Conservation (phyloP, 768 basidiomycete species). For the Auriscalpium orientale region DNA sequence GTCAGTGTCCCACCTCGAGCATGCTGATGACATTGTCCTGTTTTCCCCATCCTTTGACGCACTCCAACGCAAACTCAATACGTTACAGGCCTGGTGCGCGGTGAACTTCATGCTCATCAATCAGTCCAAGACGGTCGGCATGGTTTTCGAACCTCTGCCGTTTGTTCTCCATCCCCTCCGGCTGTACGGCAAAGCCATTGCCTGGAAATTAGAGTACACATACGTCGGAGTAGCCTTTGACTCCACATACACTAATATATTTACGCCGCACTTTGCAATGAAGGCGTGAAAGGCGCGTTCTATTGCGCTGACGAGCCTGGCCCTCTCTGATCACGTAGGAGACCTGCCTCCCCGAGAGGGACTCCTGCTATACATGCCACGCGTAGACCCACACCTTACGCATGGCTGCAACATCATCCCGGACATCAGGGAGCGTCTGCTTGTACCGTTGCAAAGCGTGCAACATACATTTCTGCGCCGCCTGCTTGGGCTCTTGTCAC, state of each 20-base stretch:
- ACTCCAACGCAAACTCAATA: constrained; percentile 14
- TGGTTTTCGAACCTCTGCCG: constrained; percentile 13
- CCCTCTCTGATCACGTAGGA: not conserved
- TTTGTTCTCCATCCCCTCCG: not conserved
- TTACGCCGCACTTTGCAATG: not conserved
- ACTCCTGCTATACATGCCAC: constrained; percentile 9
- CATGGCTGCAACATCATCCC: constrained; percentile 4
- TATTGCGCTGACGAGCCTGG: not conserved
- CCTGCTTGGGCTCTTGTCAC: not conserved
- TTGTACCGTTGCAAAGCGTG: not conserved
- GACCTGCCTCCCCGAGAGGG: not conserved
- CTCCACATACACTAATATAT: not conserved
- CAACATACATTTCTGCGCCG: constrained; percentile 2
- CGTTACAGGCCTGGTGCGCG: constrained; percentile 12
- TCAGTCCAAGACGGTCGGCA: constrained; percentile 10
- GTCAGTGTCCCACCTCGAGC: constrained; percentile 17
- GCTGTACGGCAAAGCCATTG: not conserved
- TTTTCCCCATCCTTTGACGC: constrained; percentile 8
- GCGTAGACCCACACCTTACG: constrained; percentile 13
- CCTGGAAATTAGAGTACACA: not conserved
- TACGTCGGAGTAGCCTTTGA: not conserved
- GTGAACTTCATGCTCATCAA: constrained; percentile 16
- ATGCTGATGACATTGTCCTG: constrained; percentile 18
- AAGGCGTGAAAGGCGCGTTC: not conserved
- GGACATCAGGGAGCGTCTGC: not conserved